Evolutionary conservation across 2,329 filamentous ascomycete species (phyloP), one percentile per base, ranked within the genome.

Genomic region (Aspergillus chevalieri): DNA sequence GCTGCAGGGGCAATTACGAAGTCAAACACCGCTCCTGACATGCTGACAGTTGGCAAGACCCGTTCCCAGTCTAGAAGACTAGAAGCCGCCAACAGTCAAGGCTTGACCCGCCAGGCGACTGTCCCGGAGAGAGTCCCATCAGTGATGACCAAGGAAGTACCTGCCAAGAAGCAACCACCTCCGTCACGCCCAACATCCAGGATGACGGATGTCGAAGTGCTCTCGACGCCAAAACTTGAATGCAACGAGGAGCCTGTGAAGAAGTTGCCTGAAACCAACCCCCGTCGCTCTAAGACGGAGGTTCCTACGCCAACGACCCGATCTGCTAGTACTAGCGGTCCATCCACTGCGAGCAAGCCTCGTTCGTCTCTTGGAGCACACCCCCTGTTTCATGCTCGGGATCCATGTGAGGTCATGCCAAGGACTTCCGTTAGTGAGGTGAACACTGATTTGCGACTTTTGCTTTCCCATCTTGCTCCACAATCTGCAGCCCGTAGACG

Each of bases 21-120:
- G 50, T 61, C 66, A 3, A 63, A 49, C n/a, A 68, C 62, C 36
- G 62, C 59, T 38, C 61, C 64, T 15, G 63, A 54, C 6, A 63
- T 61, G 24, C 52, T 72, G 41, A 68, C 63, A 5, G 64, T 70
- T 46, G 68, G 67, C n/a, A 71, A 71, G 54, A 73, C 70, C 15
- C 64, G 70, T 24, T 71, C 70, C 12, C 69, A 72, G 51, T 71
- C 70, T 26, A 66, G 67, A 19, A 61, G 63, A 43, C 53, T 69
- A 36, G 67, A 69, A 51, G 61, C 65, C 8, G 62, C 62, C 9
- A 57, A 51, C n/a, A 57, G 63, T 47, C 61, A 60, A 10, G 46
- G 47, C 6, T 36, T 44, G 15, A 46, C 52, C 28, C 43, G 54
- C 19, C 43, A 52, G 3, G 46, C 54, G 0, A 15, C 34, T 15